phyloP scores from a whole-genome alignment of 176 grass and related monocot genomes.

The Pharus latifolius region DNA sequence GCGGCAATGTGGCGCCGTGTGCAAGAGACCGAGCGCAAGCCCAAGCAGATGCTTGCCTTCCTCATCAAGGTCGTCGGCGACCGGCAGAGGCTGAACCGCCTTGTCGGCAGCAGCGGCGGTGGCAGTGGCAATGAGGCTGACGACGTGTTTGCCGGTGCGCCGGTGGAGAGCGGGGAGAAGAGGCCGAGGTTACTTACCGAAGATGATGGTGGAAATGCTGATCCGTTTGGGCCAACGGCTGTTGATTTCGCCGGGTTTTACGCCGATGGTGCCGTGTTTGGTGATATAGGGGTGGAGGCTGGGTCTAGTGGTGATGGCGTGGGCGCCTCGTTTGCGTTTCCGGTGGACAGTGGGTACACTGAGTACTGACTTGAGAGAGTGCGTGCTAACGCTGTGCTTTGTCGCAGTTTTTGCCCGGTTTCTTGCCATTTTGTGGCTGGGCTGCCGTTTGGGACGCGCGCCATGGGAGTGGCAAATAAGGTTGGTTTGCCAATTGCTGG shows the following conservation, averaged over 20 bases:
- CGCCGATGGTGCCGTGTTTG: neutral
- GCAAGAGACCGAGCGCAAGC: slow-evolving; percentile 72
- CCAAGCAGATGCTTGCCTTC: slow-evolving; percentile 76
- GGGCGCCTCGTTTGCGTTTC: slow-evolving; percentile 29
- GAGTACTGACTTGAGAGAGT: neutral
- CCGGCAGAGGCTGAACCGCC: slow-evolving; percentile 37
- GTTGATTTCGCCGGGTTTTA: slow-evolving; percentile 33
- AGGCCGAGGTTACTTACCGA: slow-evolving; percentile 25
- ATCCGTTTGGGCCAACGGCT: slow-evolving; percentile 12
- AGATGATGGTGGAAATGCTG: neutral
- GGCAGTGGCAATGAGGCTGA: neutral
- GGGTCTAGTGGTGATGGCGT: neutral
- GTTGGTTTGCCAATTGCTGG: no score
- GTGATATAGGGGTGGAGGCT: neutral
- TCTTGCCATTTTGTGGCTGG: neutral
- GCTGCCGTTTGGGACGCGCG: no score
- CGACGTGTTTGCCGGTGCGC: neutral
- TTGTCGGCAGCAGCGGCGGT: slow-evolving; percentile 3
- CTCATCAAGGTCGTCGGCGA: slow-evolving; percentile 63
- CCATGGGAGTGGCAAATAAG: no score
- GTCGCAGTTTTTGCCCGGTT: neutral
- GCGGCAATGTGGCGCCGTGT: slow-evolving; percentile 63
- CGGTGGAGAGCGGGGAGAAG: slow-evolving; percentile 18
- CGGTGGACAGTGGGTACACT: slow-evolving; percentile 25
- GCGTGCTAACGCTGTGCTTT: neutral